These are phyloP conservation scores for Kwoniella shivajii DNA, from an alignment of 1,284 basidiomycete species.

Conservation along the genomic window DNA sequence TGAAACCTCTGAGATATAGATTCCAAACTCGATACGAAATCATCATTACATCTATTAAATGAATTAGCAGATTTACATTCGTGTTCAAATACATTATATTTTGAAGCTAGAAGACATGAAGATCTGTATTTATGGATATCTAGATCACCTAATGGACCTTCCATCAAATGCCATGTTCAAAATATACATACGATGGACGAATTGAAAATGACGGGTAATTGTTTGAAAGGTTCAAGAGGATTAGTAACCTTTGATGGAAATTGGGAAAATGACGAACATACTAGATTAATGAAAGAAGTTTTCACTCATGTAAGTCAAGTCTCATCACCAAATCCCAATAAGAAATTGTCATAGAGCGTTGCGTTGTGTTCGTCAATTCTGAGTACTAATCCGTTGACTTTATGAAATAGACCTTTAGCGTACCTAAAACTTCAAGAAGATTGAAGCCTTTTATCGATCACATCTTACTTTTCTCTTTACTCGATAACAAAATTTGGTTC, in stretches of 20 bases:
- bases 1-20: no score
- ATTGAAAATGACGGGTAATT: constrained; percentile 99
- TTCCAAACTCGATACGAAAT: constrained; percentile 96
- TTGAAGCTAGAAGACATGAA: constrained; percentile 92
- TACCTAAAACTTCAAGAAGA: constrained; percentile 83
- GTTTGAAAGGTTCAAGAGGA: constrained; percentile 91
- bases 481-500: constrained; percentile 99
- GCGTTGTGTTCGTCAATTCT: no score
- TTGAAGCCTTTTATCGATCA: constrained; percentile 99
- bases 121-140: constrained; percentile 97
- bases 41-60: constrained; percentile 88
- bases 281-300: constrained; percentile 86
- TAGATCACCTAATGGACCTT: constrained; percentile 96
- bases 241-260: constrained; percentile 88
- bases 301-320: constrained; percentile 81
- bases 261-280: constrained; percentile 87
- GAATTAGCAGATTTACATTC: constrained; percentile 97
- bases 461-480: constrained; percentile 90
- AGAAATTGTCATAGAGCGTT: no score
- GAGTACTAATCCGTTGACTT: not conserved
- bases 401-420: constrained; percentile 88
- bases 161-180: constrained; percentile 95
- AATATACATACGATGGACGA: constrained; percentile 99
- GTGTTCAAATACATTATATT: constrained; percentile 97
- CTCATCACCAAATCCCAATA: not conserved